Percentiles rank a stretch among this genome's conserved stretches.
These are phyloP conservation scores for Phyllosticta citribraziliensis DNA, from an alignment of 2,329 filamentous ascomycete genomes.

Conservation along the genomic window DNA sequence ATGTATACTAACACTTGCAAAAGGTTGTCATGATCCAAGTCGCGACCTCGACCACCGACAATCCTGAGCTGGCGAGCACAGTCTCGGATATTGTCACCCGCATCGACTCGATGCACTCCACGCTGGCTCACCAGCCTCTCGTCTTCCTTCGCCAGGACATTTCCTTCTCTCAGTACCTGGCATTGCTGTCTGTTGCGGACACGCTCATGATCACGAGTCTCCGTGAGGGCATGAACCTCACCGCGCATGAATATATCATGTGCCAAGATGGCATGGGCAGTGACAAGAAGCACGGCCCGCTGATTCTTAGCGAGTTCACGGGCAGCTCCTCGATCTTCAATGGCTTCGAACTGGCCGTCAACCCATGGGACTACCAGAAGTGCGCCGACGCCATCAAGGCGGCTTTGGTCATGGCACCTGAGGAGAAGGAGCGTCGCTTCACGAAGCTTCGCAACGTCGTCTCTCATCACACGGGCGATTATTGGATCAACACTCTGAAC, in stretches of 20 bases:
- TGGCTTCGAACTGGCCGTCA: constrained; percentile 72
- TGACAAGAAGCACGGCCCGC: constrained; percentile 70
- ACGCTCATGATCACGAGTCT: constrained; percentile 90
- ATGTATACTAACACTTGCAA: constrained; percentile 6
- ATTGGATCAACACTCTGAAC: constrained; percentile 75
- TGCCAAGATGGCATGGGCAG: constrained; percentile 75
- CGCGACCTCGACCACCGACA: constrained; percentile 80
- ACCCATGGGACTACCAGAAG: constrained; percentile 89
- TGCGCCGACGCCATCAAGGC: constrained; percentile 78
- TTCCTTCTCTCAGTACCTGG: constrained; percentile 85
- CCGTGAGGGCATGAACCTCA: constrained; percentile 95
- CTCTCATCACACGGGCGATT: constrained; percentile 68
- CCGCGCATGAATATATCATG: constrained; percentile 85
- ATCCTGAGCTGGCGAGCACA: constrained; percentile 75
- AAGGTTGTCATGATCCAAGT: constrained; percentile 86
- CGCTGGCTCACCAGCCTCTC: constrained; percentile 81
- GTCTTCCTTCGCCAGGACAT: constrained; percentile 95
- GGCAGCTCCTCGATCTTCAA: constrained; percentile 81
- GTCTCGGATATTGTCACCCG: constrained; percentile 91
- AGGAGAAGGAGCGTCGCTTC: constrained; percentile 69
- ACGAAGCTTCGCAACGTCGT: constrained; percentile 62
- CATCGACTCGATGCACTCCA: constrained; percentile 86
- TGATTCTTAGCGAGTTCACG: constrained; percentile 92
- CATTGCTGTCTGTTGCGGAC: constrained; percentile 79
- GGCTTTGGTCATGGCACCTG: constrained; percentile 68